Evolutionary conservation across 768 basidiomycete genomes (phyloP).

Genomic region (Favolaschia claudopus): DNA sequence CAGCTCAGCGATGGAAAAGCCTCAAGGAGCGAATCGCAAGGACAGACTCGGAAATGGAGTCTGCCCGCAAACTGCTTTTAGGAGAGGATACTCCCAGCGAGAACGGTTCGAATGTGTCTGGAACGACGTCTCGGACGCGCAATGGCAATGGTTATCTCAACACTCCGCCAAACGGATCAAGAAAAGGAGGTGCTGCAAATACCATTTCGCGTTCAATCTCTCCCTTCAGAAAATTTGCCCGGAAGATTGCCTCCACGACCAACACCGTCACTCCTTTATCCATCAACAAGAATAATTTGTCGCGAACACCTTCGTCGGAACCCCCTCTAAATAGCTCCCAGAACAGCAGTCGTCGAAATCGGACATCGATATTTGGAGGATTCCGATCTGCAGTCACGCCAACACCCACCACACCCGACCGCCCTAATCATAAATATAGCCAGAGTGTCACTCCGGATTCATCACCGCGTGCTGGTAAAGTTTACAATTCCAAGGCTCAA

Average conservation of each 20-base stretch:
- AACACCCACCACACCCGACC: conserved; percentile 61
- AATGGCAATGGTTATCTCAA: conserved; percentile 72
- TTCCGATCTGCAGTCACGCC: conserved; percentile 52
- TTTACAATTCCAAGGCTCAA: conserved; percentile 52
- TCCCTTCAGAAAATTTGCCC: conserved; percentile 80
- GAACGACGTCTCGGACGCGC: conserved; percentile 45
- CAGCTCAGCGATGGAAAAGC: conserved; percentile 84
- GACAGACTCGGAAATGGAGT: conserved; percentile 86
- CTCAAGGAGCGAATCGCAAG: conserved; percentile 80
- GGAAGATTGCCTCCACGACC: conserved; percentile 71
- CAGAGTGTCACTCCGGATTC: conserved; percentile 77
- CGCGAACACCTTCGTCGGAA: conserved; percentile 61
- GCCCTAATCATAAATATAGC: conserved; percentile 71
- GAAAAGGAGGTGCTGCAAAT: conserved; percentile 55
- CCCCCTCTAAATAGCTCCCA: conserved; percentile 43
- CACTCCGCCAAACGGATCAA: conserved; percentile 64
- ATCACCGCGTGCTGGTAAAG: conserved; percentile 55
- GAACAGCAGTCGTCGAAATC: conserved; percentile 57
- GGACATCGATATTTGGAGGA: conserved; percentile 66
- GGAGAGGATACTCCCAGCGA: conserved; percentile 69
- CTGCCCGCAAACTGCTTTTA: conserved; percentile 64
- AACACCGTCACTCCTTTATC: conserved; percentile 54
- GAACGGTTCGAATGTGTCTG: conserved; percentile 73
- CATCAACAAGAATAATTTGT: conserved; percentile 49
- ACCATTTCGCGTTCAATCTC: conserved; percentile 81